Evolutionary conservation across 2,329 filamentous ascomycete genomes (phyloP).

Genomic region (Aspergillus thermomutatus): DNA sequence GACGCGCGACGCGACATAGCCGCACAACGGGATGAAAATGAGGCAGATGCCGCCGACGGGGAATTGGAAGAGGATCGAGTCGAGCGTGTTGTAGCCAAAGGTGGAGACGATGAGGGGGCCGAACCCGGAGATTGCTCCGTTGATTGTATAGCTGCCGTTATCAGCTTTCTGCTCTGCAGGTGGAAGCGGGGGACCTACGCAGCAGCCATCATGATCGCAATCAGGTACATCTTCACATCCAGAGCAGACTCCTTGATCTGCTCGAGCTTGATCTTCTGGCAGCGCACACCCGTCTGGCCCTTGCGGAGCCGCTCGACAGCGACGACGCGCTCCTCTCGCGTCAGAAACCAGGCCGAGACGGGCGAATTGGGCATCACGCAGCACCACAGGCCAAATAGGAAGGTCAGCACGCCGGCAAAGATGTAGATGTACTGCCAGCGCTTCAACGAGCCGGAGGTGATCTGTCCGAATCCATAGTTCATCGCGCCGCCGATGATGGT

Average conservation of each 20-base stretch:
- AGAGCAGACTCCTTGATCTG: conserved; percentile 58
- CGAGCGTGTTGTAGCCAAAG: conserved; percentile 62
- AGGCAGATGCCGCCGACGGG: conserved; percentile 68
- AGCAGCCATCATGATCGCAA: conserved; percentile 66
- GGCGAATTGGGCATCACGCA: conserved; percentile 65
- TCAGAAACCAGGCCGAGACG: conserved; percentile 66
- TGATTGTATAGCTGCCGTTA: conserved; percentile 59
- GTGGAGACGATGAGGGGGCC: conserved; percentile 69
- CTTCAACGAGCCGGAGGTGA: conserved; percentile 51
- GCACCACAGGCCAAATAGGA: conserved; percentile 63
- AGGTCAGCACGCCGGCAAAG: conserved; percentile 60
- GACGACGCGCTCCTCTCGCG: conserved; percentile 58
- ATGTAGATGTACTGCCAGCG: conserved; percentile 72
- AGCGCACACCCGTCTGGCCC: conserved; percentile 63
- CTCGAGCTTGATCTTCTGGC: conserved; percentile 56
- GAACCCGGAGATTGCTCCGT: conserved; percentile 68
- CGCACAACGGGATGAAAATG: conserved; percentile 63
- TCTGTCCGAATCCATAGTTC: conserved; percentile 67
- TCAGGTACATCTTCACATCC: conserved; percentile 62
- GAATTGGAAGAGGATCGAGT: conserved; percentile 71
- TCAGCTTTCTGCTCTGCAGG: neutral
- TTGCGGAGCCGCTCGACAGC: conserved; percentile 62
- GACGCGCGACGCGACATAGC: conserved; percentile 60
- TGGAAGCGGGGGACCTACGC: conserved; percentile 39
- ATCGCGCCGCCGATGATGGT: conserved; percentile 62